Evolutionary conservation across 805 yeast species (phyloP).

Genomic region (Candida namnaoensis): DNA sequence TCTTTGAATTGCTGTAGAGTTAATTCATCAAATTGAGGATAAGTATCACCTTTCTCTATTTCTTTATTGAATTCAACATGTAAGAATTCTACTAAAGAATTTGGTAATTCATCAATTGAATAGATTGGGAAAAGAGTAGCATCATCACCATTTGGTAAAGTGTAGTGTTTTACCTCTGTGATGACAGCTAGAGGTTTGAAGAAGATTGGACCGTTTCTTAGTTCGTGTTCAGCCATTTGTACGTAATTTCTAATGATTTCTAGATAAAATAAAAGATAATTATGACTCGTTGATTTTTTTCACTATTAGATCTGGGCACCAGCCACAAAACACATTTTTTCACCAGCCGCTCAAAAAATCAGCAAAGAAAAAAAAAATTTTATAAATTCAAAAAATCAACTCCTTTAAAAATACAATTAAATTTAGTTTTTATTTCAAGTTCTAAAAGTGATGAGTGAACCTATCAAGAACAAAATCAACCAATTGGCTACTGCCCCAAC

Average conservation of each 20-base stretch:
- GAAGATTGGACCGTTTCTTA: conserved; percentile 24
- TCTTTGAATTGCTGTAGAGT: conserved; percentile 41
- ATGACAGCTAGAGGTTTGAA: conserved; percentile 22
- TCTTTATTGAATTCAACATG: conserved; percentile 51
- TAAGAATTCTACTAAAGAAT: conserved; percentile 34
- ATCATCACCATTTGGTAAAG: conserved; percentile 30
- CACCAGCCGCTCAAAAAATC: too few relatives aligned
- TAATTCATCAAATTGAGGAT: conserved; percentile 45
- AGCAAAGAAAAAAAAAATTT: too few relatives aligned
- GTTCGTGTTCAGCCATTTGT: too few relatives aligned
- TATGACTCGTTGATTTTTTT: too few relatives aligned
- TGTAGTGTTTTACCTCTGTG: conserved; percentile 28
- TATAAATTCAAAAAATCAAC: too few relatives aligned
- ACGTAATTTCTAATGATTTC: too few relatives aligned
- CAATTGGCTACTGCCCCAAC: conserved; percentile 92
- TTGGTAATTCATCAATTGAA: conserved; percentile 39
- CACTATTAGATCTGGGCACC: too few relatives aligned
- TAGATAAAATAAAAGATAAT: too few relatives aligned
- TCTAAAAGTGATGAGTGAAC: conserved; percentile 58
- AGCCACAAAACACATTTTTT: too few relatives aligned
- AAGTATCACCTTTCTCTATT: conserved; percentile 66
- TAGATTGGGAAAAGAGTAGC: conserved; percentile 62
- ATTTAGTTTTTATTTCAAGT: too few relatives aligned
- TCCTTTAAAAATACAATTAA: too few relatives aligned
- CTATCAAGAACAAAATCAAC: conserved; percentile 68